Conservation (phyloP, 148 eudicot genomes). For the Euryodendron excelsum region DNA sequence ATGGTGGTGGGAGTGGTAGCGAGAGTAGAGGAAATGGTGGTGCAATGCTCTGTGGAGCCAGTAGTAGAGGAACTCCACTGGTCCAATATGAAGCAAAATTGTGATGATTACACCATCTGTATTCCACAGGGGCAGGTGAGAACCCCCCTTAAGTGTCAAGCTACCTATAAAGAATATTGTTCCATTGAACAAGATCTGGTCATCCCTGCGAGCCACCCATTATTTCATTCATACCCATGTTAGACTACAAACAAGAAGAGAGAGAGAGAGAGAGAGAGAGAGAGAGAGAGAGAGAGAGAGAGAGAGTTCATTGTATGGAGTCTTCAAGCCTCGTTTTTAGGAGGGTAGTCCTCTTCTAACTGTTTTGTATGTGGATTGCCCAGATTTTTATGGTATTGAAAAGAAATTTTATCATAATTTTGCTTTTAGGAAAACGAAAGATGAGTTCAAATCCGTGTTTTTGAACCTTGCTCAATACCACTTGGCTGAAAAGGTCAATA, state of each 20-base stretch:
- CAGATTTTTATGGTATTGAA: too few species aligned
- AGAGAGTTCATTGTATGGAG: too few species aligned
- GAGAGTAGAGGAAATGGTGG: constrained; percentile 62
- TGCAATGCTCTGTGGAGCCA: constrained; percentile 72
- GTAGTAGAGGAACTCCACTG: constrained; percentile 58
- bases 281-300: background rate
- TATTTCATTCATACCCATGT: too few species aligned
- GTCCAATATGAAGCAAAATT: constrained; percentile 39
- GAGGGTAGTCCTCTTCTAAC: too few species aligned
- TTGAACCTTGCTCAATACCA: too few species aligned
- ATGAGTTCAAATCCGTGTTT: too few species aligned
- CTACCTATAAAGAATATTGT: constrained; percentile 5
- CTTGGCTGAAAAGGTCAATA: too few species aligned
- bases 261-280: background rate
- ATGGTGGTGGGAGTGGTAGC: constrained; percentile 70
- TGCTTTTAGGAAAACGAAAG: too few species aligned
- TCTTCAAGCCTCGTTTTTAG: too few species aligned
- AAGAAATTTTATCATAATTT: too few species aligned
- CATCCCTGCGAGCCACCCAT: constrained; percentile 26
- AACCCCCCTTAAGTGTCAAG: background rate
- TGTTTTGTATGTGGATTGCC: too few species aligned
- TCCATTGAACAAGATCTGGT: constrained; percentile 30
- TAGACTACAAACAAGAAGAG: too few species aligned
- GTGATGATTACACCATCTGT: constrained; percentile 20
- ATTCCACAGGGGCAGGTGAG: constrained; percentile 25